Base-by-base conservation (phyloP, 2,329 filamentous ascomycete genomes). In the Ceratocystis huliohia region DNA sequence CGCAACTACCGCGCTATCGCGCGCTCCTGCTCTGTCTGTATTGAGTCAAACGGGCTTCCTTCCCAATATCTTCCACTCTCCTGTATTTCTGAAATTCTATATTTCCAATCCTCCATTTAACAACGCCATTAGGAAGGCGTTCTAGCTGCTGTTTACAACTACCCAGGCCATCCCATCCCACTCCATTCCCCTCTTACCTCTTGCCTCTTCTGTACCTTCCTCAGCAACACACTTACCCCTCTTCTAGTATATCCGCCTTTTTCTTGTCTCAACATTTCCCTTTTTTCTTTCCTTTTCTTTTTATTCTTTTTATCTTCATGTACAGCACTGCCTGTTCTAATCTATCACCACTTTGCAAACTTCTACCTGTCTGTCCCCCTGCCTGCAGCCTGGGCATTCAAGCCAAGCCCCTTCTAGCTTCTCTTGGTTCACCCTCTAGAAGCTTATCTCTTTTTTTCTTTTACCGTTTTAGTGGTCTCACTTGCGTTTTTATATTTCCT, bases 281-380 rank as follows among this genome's bases (percentile, higher is more conserved):
- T 15, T 45, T 33, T 62, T 62, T 64, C 30, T n/a, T 61, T 33
- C 57, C 56, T 44, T 65, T 53, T 59, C 53, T 33, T 41, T 44
- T 67, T 48, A 30, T 64, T 61, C 56, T 61, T 45, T 57, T 48
- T 67, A 41, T 41, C 48, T 64, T 53, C 22, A 17, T 48, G 28
- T 59, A 17, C 56, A 33, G 56, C 30, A 25, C 56, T 37, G 56
- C 56, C 13, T 59, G 56, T 59, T 41, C 30, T 37, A 59, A 30
- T 59, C 30, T 37, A 59, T 59, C 57, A 50, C 45, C 33, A 53
- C 48, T 65, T 44, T 28, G 48, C 48, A 25, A 41, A 57, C 33
- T 44, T 41, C 48, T 37, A 17, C 30, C 56, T 59, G 5, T 37
- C 28, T 59, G 56, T 59, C 17, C 30, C 30, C 30, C 56, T 59